Evolutionary conservation across 2,329 filamentous ascomycete species (phyloP).

Genomic region (Ophiosphaerella narmari): DNA sequence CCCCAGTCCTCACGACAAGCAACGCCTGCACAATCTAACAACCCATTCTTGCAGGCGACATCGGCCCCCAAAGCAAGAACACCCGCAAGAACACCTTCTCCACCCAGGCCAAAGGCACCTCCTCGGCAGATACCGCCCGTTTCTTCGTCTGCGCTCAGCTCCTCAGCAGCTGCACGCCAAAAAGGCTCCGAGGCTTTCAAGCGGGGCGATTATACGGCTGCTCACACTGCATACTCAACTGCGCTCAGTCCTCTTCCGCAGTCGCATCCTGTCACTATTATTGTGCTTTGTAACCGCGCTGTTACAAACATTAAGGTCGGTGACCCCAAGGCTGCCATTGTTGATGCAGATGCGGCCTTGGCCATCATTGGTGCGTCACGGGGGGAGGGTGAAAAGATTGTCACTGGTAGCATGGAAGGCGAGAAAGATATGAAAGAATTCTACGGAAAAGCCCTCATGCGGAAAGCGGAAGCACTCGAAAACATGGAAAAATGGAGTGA

Average conservation of each 20-base stretch:
- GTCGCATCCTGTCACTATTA: slow-evolving; percentile 79
- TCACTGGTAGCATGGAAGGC: slow-evolving; percentile 62
- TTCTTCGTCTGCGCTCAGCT: slow-evolving; percentile 70
- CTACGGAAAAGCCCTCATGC: slow-evolving; percentile 88
- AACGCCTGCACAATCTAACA: slow-evolving; percentile 44
- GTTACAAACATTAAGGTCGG: slow-evolving; percentile 90
- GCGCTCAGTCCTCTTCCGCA: slow-evolving; percentile 76
- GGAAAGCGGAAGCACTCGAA: slow-evolving; percentile 94
- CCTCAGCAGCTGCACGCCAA: slow-evolving; percentile 77
- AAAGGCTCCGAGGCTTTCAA: slow-evolving; percentile 91
- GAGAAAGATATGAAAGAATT: slow-evolving; percentile 89
- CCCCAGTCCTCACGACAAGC: slow-evolving; percentile 34
- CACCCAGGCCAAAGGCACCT: slow-evolving; percentile 55
- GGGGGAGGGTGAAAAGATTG: slow-evolving; percentile 80
- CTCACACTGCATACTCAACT: slow-evolving; percentile 79
- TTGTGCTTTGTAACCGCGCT: slow-evolving; percentile 90
- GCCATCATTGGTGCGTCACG: slow-evolving; percentile 76
- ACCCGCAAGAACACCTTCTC: slow-evolving; percentile 47
- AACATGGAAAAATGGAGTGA: slow-evolving; percentile 94
- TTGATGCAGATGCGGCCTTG: slow-evolving; percentile 81
- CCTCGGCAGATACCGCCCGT: slow-evolving; percentile 68
- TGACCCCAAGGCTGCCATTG: slow-evolving; percentile 83
- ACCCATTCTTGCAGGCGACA: slow-evolving; percentile 44
- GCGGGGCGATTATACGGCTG: slow-evolving; percentile 86
- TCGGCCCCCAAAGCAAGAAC: slow-evolving; percentile 34